These are phyloP conservation scores for Lentinula lateritia DNA, from an alignment of 768 basidiomycete species.

Conservation along the genomic window DNA sequence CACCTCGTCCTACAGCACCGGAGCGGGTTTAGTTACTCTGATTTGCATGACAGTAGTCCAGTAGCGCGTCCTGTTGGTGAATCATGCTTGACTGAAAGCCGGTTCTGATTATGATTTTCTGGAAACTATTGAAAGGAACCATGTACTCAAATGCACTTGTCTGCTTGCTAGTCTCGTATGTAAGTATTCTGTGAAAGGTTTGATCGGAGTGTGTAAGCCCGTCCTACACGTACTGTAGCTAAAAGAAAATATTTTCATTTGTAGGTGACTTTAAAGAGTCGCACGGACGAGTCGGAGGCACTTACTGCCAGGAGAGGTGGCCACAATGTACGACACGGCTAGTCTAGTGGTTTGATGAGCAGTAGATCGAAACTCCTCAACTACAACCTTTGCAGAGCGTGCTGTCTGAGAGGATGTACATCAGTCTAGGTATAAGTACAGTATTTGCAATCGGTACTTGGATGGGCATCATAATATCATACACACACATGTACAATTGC, in stretches of 20 bases:
- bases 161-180: background rate
- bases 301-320: background rate
- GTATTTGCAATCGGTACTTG: background rate
- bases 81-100: background rate
- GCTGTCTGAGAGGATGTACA: background rate
- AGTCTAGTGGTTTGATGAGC: background rate
- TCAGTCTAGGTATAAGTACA: background rate
- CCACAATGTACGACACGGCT: background rate
- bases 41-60: background rate
- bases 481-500: background rate
- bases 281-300: conserved; percentile 2
- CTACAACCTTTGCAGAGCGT: background rate
- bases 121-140: background rate
- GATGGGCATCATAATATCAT: background rate
- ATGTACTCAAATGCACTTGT: background rate
- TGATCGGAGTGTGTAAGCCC: background rate
- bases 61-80: background rate
- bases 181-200: background rate
- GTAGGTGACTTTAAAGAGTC: background rate
- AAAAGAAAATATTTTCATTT: background rate
- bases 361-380: background rate
- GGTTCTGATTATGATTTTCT: background rate
- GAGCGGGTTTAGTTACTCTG: background rate
- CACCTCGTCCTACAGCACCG: background rate
- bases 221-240: background rate